Conservation (phyloP, 176 grass and related monocot genomes). For the Triticum aestivum region DNA sequence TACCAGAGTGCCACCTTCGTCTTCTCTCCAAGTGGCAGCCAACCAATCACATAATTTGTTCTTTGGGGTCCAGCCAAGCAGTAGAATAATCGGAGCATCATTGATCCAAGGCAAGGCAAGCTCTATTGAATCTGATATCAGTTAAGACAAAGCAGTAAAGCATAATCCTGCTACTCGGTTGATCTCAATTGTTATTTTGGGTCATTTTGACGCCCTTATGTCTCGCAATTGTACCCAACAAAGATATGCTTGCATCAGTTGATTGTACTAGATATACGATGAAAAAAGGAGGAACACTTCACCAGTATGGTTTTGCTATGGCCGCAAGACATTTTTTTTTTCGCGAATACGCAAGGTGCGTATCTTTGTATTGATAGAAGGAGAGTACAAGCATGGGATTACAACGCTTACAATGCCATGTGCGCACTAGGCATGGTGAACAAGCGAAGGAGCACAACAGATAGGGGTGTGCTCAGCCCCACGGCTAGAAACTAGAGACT, state of each 20-base stretch:
- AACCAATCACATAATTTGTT: background rate
- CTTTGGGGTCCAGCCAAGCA: background rate
- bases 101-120: background rate
- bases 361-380: too few relatives aligned
- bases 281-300: background rate
- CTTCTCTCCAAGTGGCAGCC: conserved; percentile 40
- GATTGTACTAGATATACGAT: background rate
- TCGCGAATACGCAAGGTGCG: too few relatives aligned
- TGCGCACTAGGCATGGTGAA: too few relatives aligned
- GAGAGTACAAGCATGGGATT: too few relatives aligned
- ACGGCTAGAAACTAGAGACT: too few relatives aligned
- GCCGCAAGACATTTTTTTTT: background rate
- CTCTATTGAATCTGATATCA: background rate
- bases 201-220: background rate
- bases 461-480: too few relatives aligned
- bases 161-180: background rate
- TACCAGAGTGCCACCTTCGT: background rate
- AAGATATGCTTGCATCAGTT: conserved; percentile 20
- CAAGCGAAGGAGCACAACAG: too few relatives aligned
- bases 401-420: too few relatives aligned
- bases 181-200: too few relatives aligned
- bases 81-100: background rate
- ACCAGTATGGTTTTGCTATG: background rate
- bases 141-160: background rate
- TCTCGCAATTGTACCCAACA: background rate